These are phyloP conservation scores for Chrysanthemum lavandulifolium DNA, from an alignment of 129 eudicot species.

Conservation along the genomic window DNA sequence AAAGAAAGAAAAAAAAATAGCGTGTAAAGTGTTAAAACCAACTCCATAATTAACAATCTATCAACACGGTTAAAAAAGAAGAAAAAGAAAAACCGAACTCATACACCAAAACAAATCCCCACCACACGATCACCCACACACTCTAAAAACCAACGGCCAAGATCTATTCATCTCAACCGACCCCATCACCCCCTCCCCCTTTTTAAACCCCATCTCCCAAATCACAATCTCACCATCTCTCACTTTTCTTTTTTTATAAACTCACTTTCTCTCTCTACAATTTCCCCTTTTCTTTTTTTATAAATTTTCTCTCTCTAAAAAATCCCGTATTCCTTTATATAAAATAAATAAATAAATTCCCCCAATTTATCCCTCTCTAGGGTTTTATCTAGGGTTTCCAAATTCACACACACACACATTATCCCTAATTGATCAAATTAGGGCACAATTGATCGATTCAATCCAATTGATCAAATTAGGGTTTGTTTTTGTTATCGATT, in stretches of 20 bases:
- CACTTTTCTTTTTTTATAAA: slow-evolving; percentile 1
- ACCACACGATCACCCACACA: too few relatives aligned
- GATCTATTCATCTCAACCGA: neutral
- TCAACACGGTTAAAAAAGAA: too few relatives aligned
- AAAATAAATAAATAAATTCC: too few relatives aligned
- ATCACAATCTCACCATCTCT: neutral
- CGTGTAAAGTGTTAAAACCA: too few relatives aligned
- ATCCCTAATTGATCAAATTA: neutral
- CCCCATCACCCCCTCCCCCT: neutral
- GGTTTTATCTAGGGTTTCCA: slow-evolving; percentile 12
- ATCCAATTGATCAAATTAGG: too few relatives aligned
- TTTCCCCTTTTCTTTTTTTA: slow-evolving; percentile 8
- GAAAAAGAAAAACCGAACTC: too few relatives aligned
- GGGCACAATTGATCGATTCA: neutral
- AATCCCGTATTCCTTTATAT: too few relatives aligned
- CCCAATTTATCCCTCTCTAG: neutral
- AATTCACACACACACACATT: neutral
- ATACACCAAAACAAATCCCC: too few relatives aligned
- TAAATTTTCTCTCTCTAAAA: neutral
- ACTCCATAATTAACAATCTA: too few relatives aligned
- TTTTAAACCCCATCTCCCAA: neutral
- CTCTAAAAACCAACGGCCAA: too few relatives aligned
- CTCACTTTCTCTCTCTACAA: slow-evolving; percentile 17
- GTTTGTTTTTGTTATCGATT: too few relatives aligned
- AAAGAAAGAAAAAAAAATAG: too few relatives aligned